Base-by-base conservation (phyloP, 371 early-diverging fungal genomes). In the Gilbertella persicaria region DNA sequence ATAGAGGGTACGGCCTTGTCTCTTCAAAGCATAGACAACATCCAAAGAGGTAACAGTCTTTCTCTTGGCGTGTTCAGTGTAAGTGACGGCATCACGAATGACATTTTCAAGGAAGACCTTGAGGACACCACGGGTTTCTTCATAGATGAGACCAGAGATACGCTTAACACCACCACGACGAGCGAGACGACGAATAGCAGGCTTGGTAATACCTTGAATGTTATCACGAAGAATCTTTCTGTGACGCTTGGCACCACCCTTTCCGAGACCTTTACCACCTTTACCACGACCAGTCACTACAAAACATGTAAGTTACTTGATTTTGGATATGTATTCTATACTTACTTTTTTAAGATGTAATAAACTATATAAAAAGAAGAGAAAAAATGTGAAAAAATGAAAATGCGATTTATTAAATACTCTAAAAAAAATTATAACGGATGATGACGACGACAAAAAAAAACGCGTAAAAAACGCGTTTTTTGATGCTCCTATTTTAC, bases 121-220 rank as follows among this genome's bases (percentile, higher is more conserved):
- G 69, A 98, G 88, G 60, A 98, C 96, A 60, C 83, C 84, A 71
- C 98, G 95, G 64, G 98, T 97, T 75, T 99, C 99, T 74, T 97
- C 96, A 82, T 99, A 99, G 75, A 75, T 71, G 61, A 97, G 91
- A 53, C 96, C 96, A 50, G 96, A 96, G 80, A 99, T 97, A 89
- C 99, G 94, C 88, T 98, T 98, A 72, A 99, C 99, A 88, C 99
- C 99, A 71, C 99, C 99, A 93, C 99, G 96, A 78, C 99, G 94
- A 50, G 99, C 99, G 55, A 99, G 96, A 88, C 99, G 96, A 81
- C 99, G 98, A 72, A 99, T 98, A 68, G 99, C 99, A 53, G 99
- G 99, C 89, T 99, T 98, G 70, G 97, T 97, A 69, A 99, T 98
- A 66, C 97, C 97, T 80, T 92, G 87, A 74, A 96, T 95, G 92